These are phyloP conservation scores for Malus hybrid DNA, from an alignment of 331 rosid genomes.

Conservation along the genomic window DNA sequence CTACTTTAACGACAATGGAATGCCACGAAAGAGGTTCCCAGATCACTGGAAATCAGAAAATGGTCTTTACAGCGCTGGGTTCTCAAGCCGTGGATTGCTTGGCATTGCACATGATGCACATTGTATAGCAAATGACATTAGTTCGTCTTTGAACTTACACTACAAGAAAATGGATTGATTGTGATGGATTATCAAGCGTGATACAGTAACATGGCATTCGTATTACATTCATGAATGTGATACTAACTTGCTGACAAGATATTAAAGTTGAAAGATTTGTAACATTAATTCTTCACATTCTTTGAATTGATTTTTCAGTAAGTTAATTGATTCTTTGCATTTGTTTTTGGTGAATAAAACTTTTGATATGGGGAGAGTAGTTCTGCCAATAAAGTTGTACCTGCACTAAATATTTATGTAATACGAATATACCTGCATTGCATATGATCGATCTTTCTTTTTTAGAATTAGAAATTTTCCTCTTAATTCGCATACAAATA, in stretches of 20 bases:
- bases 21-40: conserved; percentile 1
- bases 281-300: neutral
- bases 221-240: neutral
- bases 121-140: conserved; percentile 8
- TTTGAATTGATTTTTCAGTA: neutral
- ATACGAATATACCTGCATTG: too few species aligned
- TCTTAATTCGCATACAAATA: too few species aligned
- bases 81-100: neutral
- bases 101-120: conserved; percentile 12
- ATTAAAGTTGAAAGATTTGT: neutral
- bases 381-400: too few species aligned
- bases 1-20: conserved; percentile 2
- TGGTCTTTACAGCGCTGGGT: conserved; percentile 14
- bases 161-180: neutral
- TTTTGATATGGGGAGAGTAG: too few species aligned
- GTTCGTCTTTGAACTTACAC: neutral
- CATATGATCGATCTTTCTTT: too few species aligned
- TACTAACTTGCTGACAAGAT: neutral
- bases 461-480: too few species aligned
- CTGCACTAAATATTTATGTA: too few species aligned
- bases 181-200: neutral
- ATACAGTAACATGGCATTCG: neutral
- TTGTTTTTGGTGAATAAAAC: neutral
- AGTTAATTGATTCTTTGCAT: neutral
- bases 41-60: conserved; percentile 16